phyloP scores from a whole-genome alignment of 2,329 filamentous ascomycete genomes.

The Alternaria gansuensis region DNA sequence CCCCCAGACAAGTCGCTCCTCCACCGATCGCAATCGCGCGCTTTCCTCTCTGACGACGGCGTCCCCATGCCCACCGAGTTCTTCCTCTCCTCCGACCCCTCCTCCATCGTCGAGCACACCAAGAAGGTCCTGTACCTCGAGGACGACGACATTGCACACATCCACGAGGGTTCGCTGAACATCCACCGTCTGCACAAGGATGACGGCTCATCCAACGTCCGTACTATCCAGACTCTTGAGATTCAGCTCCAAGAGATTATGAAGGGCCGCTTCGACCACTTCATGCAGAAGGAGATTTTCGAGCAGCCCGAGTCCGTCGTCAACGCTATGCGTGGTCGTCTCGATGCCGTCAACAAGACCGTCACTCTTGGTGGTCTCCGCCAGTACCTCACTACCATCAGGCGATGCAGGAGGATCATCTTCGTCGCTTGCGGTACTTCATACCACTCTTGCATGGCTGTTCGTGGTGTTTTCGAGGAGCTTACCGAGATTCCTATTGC shows the following conservation, averaged over 20 bases:
- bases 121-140: constrained; percentile 99
- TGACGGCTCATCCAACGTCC: constrained; percentile 94
- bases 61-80: constrained; percentile 98
- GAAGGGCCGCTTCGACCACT: constrained; percentile 99
- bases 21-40: constrained; percentile 97
- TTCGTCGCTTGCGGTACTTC: constrained; percentile 99
- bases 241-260: constrained; percentile 99
- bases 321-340: constrained; percentile 99
- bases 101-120: constrained; percentile 98
- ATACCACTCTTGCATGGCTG: constrained; percentile 99
- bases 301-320: constrained; percentile 99
- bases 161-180: constrained; percentile 98
- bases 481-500: constrained; percentile 97
- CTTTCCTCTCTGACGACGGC: constrained; percentile 98
- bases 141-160: constrained; percentile 99
- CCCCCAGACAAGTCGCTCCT: constrained; percentile 97
- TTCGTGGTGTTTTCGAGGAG: constrained; percentile 97
- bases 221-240: constrained; percentile 97
- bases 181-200: constrained; percentile 98
- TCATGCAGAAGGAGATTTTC: constrained; percentile 99
- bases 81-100: constrained; percentile 98
- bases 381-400: constrained; percentile 96
- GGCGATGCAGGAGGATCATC: constrained; percentile 95
- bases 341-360: constrained; percentile 91
- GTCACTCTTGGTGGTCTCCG: constrained; percentile 95